A percentile compares a stretch with the other conserved stretches of the same genome.
Conservation (phyloP, 371 early-diverging fungal genomes). For the Apophysomyces variabilis region DNA sequence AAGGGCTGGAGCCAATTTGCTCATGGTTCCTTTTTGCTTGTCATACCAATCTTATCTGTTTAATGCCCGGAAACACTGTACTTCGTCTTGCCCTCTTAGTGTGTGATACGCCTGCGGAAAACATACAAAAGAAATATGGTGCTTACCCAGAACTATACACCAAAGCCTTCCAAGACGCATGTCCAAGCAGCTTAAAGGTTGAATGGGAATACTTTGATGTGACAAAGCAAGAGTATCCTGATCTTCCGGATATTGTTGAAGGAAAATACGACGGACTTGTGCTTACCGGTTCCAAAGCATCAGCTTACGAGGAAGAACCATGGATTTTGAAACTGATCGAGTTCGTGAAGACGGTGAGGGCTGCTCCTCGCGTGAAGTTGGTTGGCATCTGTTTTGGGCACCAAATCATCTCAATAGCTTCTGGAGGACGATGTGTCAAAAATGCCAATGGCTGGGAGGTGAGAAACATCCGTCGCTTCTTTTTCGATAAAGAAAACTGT, state of each 20-base stretch:
- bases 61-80: conserved; percentile 1
- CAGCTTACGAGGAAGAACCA: conserved; percentile 51
- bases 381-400: conserved; percentile 82
- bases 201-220: conserved; percentile 45
- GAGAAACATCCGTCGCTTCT: conserved; percentile 3
- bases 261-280: conserved; percentile 35
- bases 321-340: conserved; percentile 67
- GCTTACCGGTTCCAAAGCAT: conserved; percentile 38
- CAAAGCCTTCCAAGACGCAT: conserved; percentile 39
- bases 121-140: conserved; percentile 54
- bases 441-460: conserved; percentile 78
- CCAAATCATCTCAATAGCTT: conserved; percentile 73
- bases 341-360: conserved; percentile 42
- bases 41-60: background rate
- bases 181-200: conserved; percentile 24
- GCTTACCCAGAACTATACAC: conserved; percentile 54
- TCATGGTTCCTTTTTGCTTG: background rate
- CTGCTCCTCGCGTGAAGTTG: conserved; percentile 17
- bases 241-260: conserved; percentile 31
- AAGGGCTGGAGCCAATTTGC: background rate
- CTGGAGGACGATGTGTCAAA: conserved; percentile 58
- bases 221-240: conserved; percentile 48
- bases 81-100: conserved; percentile 46
- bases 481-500: no score
- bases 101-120: conserved; percentile 58